These are phyloP conservation scores for Lachancea kluyveri DNA, from an alignment of 805 yeast species.

Conservation along the genomic window DNA sequence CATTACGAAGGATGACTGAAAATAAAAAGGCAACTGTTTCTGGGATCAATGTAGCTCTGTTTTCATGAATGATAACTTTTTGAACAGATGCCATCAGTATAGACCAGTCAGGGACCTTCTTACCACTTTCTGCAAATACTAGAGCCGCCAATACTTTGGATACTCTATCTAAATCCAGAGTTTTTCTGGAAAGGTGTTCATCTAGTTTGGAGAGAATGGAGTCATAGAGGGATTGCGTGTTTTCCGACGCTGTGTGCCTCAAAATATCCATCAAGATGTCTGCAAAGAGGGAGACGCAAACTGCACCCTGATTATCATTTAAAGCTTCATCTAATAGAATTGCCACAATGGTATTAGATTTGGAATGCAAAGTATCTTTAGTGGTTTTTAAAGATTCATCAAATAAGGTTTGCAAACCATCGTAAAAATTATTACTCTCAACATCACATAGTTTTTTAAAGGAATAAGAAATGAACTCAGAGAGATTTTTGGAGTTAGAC, in stretches of 20 bases:
- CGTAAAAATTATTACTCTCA: slow-evolving; percentile 41
- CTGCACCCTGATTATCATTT: slow-evolving; percentile 3
- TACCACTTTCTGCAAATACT: slow-evolving; percentile 66
- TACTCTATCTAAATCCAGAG: slow-evolving; percentile 25
- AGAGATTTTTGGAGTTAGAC: slow-evolving; percentile 43
- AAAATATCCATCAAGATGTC: slow-evolving; percentile 53
- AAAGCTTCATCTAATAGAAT: slow-evolving; percentile 34
- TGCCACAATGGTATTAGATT: slow-evolving; percentile 45
- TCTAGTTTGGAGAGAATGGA: slow-evolving; percentile 23
- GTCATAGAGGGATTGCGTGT: slow-evolving; percentile 41
- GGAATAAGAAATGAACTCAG: slow-evolving; percentile 38
- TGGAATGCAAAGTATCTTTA: slow-evolving; percentile 68
- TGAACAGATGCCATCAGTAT: slow-evolving; percentile 10
- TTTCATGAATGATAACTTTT: slow-evolving; percentile 10
- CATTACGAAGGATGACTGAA: slow-evolving; percentile 48
- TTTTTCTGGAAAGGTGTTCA: slow-evolving; percentile 11
- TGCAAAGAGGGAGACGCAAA: slow-evolving; percentile 39
- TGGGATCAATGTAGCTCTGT: slow-evolving; percentile 9
- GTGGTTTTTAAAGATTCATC: slow-evolving; percentile 74
- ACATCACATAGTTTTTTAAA: slow-evolving; percentile 32
- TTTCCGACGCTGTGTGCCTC: slow-evolving; percentile 45
- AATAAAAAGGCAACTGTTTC: slow-evolving; percentile 39
- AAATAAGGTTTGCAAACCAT: slow-evolving; percentile 55
- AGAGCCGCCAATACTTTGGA: slow-evolving; percentile 41
- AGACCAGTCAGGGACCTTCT: slow-evolving; percentile 51